A percentile compares a stretch with the other conserved stretches of the same genome.
phyloP scores from a whole-genome alignment of 1,284 basidiomycete species.

The Boletus sp. region DNA sequence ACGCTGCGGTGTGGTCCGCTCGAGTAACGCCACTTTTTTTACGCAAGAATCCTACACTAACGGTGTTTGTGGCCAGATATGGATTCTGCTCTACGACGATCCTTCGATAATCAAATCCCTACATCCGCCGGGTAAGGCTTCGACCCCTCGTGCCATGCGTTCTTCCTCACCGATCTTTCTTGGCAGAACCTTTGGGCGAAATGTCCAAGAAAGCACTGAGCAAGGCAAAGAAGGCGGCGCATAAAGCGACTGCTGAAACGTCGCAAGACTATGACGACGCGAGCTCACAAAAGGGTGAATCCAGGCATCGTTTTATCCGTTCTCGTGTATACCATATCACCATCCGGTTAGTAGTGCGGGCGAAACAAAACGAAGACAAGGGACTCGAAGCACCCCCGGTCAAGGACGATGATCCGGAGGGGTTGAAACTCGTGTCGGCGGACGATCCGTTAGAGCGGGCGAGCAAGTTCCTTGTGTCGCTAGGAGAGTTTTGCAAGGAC shows the following conservation, averaged over 20 bases:
- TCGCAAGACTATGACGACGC: slow-evolving; percentile 46
- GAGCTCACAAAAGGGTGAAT: slow-evolving; percentile 37
- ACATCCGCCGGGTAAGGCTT: slow-evolving; percentile 31
- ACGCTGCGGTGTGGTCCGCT: slow-evolving; percentile 68
- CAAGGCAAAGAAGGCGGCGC: slow-evolving; percentile 83
- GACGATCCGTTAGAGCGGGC: slow-evolving; percentile 77
- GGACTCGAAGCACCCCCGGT: slow-evolving; percentile 58
- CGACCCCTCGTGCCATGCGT: slow-evolving; percentile 27
- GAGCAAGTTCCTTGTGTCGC: slow-evolving; percentile 65
- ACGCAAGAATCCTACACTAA: slow-evolving; percentile 14
- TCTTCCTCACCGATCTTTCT: slow-evolving; percentile 24
- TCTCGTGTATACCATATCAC: slow-evolving; percentile 15
- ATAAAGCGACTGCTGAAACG: slow-evolving; percentile 60
- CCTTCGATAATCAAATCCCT: slow-evolving; percentile 51
- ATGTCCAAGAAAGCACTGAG: slow-evolving; percentile 79
- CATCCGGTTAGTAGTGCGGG: slow-evolving; percentile 20
- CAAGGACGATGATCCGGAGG: slow-evolving; percentile 84
- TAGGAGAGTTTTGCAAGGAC: slow-evolving; percentile 51
- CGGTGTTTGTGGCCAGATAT: slow-evolving; percentile 51
- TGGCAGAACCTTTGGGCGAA: slow-evolving; percentile 53
- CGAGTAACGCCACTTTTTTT: slow-evolving; percentile 41
- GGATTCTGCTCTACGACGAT: slow-evolving; percentile 71
- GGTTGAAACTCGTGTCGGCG: slow-evolving; percentile 62
- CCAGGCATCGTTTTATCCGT: slow-evolving; percentile 24
- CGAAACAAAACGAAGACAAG: slow-evolving; percentile 63